Evolutionary conservation across 148 eudicot species (phyloP), one percentile per base, ranked within the genome.

Genomic region (Camellia granthamiana): DNA sequence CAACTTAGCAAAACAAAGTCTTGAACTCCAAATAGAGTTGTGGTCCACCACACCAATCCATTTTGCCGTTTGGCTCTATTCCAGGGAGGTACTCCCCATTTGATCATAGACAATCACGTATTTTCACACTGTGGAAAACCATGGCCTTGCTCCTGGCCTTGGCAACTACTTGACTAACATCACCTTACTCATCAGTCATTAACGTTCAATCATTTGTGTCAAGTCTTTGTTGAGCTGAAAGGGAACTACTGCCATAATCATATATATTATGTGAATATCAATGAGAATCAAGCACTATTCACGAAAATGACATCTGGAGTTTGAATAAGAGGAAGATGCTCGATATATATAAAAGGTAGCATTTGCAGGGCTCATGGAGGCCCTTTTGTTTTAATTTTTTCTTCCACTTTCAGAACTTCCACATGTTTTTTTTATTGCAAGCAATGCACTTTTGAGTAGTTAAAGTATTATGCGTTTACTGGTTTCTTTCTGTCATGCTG

Each of bases 201-300:
- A 56, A 15, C 63, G 5, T 43, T 10, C 58, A 23, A 55, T 3
- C 56, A 30, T 2, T 23, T 55, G 64, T 13, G 47, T 30, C 3
- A 74, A 74, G 77, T 23, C 77, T 74, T 55, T 15, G 47, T 38
- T 74, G 10, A 56, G 11, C 56, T 56, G 21, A 74, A 44, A 11
- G 18, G 44, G 47, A 54, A 74, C 63, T 74, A 54, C 15, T 55
- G 47, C 55, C 55, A 47, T 5, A 30, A 74, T 56, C 19, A 74
- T 38, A 56, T 11, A 49, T 21, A 44, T 52, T 21, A 12, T 13
- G 18, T 7, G 7, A 5, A 54, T 74, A 56, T 30, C 38, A 72
- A 54, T 55, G 38, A 14, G 38, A 14, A 23, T 74, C 5, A 38
- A 38, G 47, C 19, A 44, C 44, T 55, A 43, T 38, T 7, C 43